Evolutionary conservation across 345 rosid species (phyloP).

Genomic region (Camelina sativa): DNA sequence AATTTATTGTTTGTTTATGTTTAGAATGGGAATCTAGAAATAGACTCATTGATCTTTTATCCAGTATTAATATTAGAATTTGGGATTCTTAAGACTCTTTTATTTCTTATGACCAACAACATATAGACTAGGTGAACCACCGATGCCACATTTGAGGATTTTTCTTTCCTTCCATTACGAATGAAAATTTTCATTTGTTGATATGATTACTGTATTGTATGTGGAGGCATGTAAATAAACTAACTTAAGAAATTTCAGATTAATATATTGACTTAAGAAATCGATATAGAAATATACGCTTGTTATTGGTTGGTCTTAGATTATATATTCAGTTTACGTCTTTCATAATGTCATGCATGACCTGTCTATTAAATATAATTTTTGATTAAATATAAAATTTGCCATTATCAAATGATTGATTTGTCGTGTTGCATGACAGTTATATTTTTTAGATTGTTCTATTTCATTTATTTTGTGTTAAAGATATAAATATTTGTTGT

Average conservation of each 20-base stretch:
- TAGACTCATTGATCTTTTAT: neutral
- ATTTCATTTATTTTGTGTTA: neutral
- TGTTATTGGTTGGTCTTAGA: neutral
- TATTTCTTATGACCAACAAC: too few relatives aligned
- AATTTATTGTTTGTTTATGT: neutral
- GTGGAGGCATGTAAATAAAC: conserved; percentile 1
- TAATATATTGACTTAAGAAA: neutral
- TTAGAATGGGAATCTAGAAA: neutral
- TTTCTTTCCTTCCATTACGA: neutral
- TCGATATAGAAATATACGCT: neutral
- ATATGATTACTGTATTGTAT: conserved; percentile 9
- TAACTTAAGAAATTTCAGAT: neutral
- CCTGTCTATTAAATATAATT: conserved; percentile 8
- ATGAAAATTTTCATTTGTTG: neutral
- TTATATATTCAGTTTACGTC: conserved; percentile 8
- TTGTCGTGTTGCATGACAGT: conserved; percentile 37
- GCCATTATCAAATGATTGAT: conserved; percentile 10
- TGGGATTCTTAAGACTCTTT: neutral
- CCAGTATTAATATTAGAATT: neutral
- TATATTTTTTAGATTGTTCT: neutral
- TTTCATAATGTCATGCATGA: conserved; percentile 43
- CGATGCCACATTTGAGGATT: neutral
- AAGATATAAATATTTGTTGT: too few relatives aligned
- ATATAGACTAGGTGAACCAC: too few relatives aligned
- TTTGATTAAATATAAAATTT: neutral